Base-by-base conservation (phyloP, 345 rosid genomes). In the Tarenaya hassleriana region DNA sequence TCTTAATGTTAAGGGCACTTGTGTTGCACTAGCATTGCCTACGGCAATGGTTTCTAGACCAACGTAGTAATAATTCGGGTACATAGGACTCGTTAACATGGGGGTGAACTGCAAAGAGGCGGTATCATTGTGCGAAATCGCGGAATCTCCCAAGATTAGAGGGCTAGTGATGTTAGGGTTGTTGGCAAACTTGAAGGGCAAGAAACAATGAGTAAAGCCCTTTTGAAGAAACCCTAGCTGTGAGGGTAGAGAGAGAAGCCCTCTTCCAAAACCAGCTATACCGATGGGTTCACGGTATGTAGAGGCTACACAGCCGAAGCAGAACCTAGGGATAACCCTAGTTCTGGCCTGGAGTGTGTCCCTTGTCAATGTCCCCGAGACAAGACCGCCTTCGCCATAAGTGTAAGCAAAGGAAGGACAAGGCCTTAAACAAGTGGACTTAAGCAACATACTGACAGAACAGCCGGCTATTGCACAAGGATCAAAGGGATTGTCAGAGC, bases 371-470 rank as follows among this genome's bases (percentile, higher is more conserved):
- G 65, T 55, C 42, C 92, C 95, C 1, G 75, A 56, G 38, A 74
- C 75, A 14, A 74, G 52, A 55, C 92, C 92, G 14, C 83, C 83
- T 51, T 73, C 85, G n/a, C 89, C 92, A 14, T 89, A 85, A 3
- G 87, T 76, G 51, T 89, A 85, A 18, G 94, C 94, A 66, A 89
- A 86, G 14, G 97, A 77, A 68, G 95, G 88, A 53, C 95, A 86
- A 0, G 92, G 95, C 63, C 95, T 73, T 16, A 62, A 17, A 42
- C 94, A 89, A 5, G 69, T 64, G 58, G 69, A 56, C 46, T 75
- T 86, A 34, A 83, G 60, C 37, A 81, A 69, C 50, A 82, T 62
- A 55, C 51, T 69, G 58, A 89, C 27, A 0, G 95, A 77, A 74
- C 97, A 89, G 3, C 97, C 94, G 5, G 85, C 72, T 5, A 75